phyloP scores from a whole-genome alignment of 2,329 filamentous ascomycete genomes.

The Penicillium sp. region DNA sequence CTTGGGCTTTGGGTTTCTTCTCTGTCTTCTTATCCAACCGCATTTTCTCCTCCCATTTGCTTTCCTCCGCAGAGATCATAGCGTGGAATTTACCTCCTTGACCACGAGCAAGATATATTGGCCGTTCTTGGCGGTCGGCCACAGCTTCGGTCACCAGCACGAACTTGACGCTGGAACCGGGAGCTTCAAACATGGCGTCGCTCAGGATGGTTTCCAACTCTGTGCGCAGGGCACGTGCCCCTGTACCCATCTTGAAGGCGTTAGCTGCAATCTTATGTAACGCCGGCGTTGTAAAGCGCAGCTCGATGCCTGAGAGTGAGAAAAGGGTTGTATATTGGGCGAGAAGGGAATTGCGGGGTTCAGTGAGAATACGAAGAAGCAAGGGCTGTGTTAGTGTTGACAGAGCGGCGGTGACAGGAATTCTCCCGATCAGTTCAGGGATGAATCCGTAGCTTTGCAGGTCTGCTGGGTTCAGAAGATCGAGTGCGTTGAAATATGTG shows the following conservation, averaged over 20 bases:
- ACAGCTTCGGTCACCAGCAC: constrained; percentile 74
- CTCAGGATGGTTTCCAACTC: constrained; percentile 78
- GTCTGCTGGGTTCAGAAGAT: constrained; percentile 74
- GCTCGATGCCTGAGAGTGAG: constrained; percentile 72
- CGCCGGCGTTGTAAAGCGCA: constrained; percentile 81
- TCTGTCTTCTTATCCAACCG: constrained; percentile 39
- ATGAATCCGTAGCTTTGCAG: constrained; percentile 88
- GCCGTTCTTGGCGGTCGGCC: constrained; percentile 63
- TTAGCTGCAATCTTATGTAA: constrained; percentile 80
- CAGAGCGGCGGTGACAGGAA: constrained; percentile 87
- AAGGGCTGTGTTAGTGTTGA: constrained; percentile 70
- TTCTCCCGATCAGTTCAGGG: constrained; percentile 90
- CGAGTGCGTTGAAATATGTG: constrained; percentile 62
- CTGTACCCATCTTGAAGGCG: constrained; percentile 70
- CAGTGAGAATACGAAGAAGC: constrained; percentile 85
- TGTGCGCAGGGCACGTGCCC: constrained; percentile 76
- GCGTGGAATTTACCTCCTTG: constrained; percentile 56
- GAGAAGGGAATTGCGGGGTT: constrained; percentile 85
- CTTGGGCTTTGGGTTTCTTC: constrained; percentile 25
- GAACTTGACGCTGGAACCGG: constrained; percentile 67
- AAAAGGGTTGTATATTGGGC: constrained; percentile 90
- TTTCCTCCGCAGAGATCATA: constrained; percentile 56
- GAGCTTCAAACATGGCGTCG: constrained; percentile 81
- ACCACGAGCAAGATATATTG: constrained; percentile 56
- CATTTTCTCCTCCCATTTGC: constrained; percentile 52